phyloP scores from a whole-genome alignment of 1,284 basidiomycete species.

The Xanthoconium separans region DNA sequence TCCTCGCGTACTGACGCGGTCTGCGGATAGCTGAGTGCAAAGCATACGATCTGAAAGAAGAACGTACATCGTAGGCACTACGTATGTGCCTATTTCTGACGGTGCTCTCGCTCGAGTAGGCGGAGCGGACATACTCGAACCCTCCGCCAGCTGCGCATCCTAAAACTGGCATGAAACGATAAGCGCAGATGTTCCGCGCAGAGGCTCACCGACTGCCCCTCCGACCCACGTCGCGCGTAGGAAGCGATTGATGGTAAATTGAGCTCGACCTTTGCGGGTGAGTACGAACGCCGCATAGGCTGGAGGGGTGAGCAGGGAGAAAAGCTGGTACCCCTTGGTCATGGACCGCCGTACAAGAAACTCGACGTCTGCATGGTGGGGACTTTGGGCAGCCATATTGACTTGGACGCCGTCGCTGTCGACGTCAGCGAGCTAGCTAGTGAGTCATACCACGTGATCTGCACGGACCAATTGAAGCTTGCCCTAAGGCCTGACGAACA shows the following conservation, averaged over 20 bases:
- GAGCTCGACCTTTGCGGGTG: conserved; percentile 49
- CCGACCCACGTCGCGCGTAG: conserved; percentile 71
- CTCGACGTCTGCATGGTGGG: conserved; percentile 27
- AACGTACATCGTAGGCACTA: conserved; percentile 55
- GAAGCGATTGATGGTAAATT: conserved; percentile 56
- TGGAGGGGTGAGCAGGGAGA: conserved; percentile 61
- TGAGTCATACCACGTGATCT: conserved; percentile 24
- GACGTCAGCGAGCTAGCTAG: not conserved
- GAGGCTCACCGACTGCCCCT: conserved; percentile 46
- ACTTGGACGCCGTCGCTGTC: conserved; percentile 10
- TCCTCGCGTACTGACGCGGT: conserved; percentile 55
- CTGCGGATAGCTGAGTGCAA: conserved; percentile 34
- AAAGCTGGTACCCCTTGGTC: conserved; percentile 62
- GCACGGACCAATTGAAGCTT: conserved; percentile 32
- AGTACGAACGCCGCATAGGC: conserved; percentile 54
- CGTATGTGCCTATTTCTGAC: conserved; percentile 41
- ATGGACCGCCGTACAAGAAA: conserved; percentile 59
- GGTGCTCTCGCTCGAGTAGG: conserved; percentile 40
- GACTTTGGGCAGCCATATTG: conserved; percentile 15
- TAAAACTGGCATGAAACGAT: conserved; percentile 18
- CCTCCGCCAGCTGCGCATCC: conserved; percentile 41
- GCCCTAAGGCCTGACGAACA: conserved; percentile 26
- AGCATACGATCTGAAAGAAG: not conserved
- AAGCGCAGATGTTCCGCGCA: not conserved
- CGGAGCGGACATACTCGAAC: conserved; percentile 45